These are phyloP conservation scores for Stachybotrys chlorohalonatus DNA, from an alignment of 2,329 filamentous ascomycete genomes.

Conservation along the genomic window DNA sequence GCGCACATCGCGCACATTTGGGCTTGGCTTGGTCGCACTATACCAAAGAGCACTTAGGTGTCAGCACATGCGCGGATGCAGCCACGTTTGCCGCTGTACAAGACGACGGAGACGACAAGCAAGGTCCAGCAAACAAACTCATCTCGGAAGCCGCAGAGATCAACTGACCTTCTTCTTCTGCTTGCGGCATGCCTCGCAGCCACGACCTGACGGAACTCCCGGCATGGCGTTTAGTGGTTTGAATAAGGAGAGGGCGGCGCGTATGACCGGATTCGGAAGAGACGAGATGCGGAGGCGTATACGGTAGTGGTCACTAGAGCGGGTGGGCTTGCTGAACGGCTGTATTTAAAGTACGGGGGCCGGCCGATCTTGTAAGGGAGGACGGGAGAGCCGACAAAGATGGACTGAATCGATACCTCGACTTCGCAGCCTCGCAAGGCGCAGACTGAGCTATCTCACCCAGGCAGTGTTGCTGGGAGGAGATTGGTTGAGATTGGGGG, in stretches of 20 bases:
- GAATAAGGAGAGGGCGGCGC: background rate
- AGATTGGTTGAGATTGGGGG: no score
- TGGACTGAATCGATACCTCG: no score
- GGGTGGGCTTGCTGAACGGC: no score
- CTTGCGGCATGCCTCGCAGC: slow-evolving; percentile 40
- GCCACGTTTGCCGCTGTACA: no score
- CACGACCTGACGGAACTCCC: slow-evolving; percentile 39
- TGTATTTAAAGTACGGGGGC: background rate
- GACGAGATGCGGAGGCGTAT: background rate
- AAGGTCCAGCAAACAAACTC: background rate
- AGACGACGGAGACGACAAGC: no score
- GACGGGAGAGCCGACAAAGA: no score
- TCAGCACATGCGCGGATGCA: no score
- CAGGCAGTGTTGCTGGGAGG: no score
- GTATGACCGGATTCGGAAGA: background rate
- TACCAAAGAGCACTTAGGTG: background rate
- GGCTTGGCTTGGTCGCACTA: slow-evolving; percentile 38
- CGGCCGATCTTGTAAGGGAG: no score
- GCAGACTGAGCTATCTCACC: no score
- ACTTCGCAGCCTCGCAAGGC: no score
- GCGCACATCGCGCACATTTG: slow-evolving; percentile 34
- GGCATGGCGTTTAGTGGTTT: slow-evolving; percentile 27
- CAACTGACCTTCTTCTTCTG: slow-evolving; percentile 42
- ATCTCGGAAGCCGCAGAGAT: background rate
- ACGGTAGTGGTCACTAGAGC: no score